Evolutionary conservation across 129 eudicot species (phyloP), one percentile per base, ranked within the genome.

Genomic region (Scalesia atractyloides): DNA sequence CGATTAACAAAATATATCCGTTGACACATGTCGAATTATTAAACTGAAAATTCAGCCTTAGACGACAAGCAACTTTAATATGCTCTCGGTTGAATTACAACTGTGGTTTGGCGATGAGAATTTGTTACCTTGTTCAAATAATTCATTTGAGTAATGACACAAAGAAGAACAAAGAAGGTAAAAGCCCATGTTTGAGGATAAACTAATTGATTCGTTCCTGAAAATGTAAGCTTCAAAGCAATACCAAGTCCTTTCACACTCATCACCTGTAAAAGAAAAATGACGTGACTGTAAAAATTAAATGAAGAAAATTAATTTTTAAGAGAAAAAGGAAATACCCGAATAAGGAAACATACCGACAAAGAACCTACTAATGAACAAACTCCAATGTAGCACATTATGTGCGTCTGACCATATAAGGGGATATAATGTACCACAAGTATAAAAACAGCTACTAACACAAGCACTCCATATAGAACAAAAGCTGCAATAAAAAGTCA

Each of bases 151-250:
- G 98, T 89, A 52, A 92, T 72, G 52, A 92, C 82, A 73, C 98
- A 92, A 64, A 81, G 51, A 56, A 76, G 24, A 67, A 89, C 92
- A 72, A 89, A 83, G 78, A 66, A 14, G 33, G 91, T 78, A 74
- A 92, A 92, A 50, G 82, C 88, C 98, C 96, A 92, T 67, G 98
- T 92, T 81, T 89, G 95, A 15, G 98, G 96, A 76, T 89, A 92
- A 49, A 83, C 76, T 13, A 92, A 76, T 66, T 92, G 98, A 80
- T 92, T 92, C 53, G 71, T 82, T 76, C 98, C 98, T 22, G 95
- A 87, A 66, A 92, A 82, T 5, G 96, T 92, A 62, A 92, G 83
- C 81, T 92, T 92, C 73, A 92, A 82, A 33, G 98, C 98, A 60
- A 92, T 92, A 24, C 98, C 96, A 66, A 92, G 81, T 60, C 96